phyloP scores from a whole-genome alignment of 495 filamentous ascomycete species.

The Immersiella caudata region DNA sequence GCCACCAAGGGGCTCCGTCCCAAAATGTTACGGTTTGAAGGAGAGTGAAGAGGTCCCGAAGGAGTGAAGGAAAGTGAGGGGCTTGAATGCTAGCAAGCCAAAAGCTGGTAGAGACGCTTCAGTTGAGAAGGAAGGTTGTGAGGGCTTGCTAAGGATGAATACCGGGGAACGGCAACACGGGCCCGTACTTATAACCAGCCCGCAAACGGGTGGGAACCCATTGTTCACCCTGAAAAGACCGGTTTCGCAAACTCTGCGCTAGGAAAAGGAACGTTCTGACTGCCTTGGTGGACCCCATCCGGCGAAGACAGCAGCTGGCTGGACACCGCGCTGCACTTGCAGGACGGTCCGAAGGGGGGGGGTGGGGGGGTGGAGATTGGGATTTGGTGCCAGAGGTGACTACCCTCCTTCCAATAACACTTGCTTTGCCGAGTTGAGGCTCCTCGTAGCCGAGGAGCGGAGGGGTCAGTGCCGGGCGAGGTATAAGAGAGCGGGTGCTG shows the following conservation, averaged over 20 bases:
- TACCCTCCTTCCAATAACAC: too few relatives aligned
- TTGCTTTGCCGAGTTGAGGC: neutral
- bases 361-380: neutral
- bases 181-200: neutral
- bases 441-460: neutral
- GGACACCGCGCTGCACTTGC: neutral
- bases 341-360: neutral
- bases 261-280: neutral
- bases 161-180: neutral
- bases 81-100: constrained; percentile 13
- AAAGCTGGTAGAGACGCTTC: neutral
- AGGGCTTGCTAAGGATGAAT: neutral
- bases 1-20: neutral
- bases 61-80: constrained; percentile 5
- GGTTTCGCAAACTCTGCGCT: neutral
- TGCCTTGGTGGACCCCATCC: neutral
- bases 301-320: neutral
- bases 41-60: neutral
- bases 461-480: neutral
- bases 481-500: too few relatives aligned
- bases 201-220: neutral
- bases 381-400: neutral
- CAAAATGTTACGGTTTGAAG: neutral
- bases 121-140: neutral
- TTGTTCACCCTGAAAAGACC: neutral